phyloP scores from a whole-genome alignment of 257 asterid genomes.

The Fraxinus quadrangulata region DNA sequence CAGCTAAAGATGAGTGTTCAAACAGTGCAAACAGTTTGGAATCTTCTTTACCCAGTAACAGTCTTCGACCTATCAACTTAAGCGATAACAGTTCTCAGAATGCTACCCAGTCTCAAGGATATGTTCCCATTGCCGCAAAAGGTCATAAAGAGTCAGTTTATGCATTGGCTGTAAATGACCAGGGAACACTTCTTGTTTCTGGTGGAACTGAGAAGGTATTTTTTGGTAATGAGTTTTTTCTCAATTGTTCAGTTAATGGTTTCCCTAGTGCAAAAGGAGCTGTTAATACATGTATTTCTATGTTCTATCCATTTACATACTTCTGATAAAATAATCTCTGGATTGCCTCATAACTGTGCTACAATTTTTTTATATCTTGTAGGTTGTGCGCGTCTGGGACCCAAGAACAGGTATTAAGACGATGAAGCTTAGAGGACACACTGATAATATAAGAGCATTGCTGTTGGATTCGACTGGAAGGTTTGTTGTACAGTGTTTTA shows the following conservation, averaged over 20 bases:
- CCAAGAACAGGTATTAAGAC: constrained; percentile 92
- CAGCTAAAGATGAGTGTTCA: constrained; percentile 68
- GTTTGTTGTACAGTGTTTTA: constrained; percentile 43
- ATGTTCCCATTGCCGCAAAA: constrained; percentile 81
- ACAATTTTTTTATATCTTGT: constrained; percentile 13
- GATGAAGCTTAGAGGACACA: constrained; percentile 95
- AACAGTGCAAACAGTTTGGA: constrained; percentile 63
- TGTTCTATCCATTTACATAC: background rate
- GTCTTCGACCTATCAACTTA: constrained; percentile 77
- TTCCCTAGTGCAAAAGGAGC: constrained; percentile 17
- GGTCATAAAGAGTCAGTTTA: constrained; percentile 98
- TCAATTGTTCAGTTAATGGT: background rate
- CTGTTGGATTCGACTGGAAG: constrained; percentile 92
- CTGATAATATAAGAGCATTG: constrained; percentile 86
- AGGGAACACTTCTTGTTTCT: constrained; percentile 93
- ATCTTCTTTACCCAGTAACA: constrained; percentile 53
- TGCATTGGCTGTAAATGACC: constrained; percentile 86
- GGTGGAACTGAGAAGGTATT: constrained; percentile 99
- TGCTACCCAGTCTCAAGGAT: constrained; percentile 70
- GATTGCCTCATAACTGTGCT: constrained; percentile 14
- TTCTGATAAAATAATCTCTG: background rate
- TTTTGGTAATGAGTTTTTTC: constrained; percentile 21
- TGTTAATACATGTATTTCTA: background rate
- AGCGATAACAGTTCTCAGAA: constrained; percentile 81
- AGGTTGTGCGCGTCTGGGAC: constrained; percentile 98